Evolutionary conservation across 75 land plant genomes (phyloP).

Genomic region (Azolla pinnata): DNA sequence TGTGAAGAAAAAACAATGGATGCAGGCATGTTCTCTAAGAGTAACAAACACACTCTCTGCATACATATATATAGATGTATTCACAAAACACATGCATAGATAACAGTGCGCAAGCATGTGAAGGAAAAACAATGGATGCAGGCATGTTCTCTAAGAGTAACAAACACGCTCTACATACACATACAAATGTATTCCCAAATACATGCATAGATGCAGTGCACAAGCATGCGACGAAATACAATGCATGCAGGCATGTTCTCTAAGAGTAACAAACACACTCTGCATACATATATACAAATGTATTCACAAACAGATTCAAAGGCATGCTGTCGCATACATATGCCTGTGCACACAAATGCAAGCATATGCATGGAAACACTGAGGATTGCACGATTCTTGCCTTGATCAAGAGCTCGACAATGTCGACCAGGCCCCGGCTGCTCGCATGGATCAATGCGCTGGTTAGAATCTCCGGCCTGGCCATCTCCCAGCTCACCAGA

Average conservation of each 20-base stretch:
- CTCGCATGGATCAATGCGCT: constrained; percentile 46
- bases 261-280: background rate
- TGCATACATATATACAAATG: background rate
- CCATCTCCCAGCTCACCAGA: constrained; percentile 39
- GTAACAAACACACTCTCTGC: too few relatives aligned
- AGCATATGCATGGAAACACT: background rate
- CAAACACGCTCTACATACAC: too few relatives aligned
- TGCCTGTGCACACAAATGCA: too few relatives aligned
- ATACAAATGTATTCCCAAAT: too few relatives aligned
- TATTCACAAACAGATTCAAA: background rate
- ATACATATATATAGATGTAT: too few relatives aligned
- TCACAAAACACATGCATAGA: background rate
- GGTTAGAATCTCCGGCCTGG: constrained; percentile 24
- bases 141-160: too few relatives aligned
- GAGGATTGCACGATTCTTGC: constrained; percentile 6
- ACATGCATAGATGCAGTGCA: background rate
- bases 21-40: too few relatives aligned
- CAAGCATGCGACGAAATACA: too few relatives aligned
- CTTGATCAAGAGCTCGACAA: constrained; percentile 36
- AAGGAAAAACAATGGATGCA: too few relatives aligned
- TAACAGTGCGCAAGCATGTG: too few relatives aligned
- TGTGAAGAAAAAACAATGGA: too few relatives aligned
- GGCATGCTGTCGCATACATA: too few relatives aligned
- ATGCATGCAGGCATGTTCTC: background rate
- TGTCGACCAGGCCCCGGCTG: constrained; percentile 42